Conservation (phyloP, 2,329 filamentous ascomycete genomes). For the Aureobasidium sp. region DNA sequence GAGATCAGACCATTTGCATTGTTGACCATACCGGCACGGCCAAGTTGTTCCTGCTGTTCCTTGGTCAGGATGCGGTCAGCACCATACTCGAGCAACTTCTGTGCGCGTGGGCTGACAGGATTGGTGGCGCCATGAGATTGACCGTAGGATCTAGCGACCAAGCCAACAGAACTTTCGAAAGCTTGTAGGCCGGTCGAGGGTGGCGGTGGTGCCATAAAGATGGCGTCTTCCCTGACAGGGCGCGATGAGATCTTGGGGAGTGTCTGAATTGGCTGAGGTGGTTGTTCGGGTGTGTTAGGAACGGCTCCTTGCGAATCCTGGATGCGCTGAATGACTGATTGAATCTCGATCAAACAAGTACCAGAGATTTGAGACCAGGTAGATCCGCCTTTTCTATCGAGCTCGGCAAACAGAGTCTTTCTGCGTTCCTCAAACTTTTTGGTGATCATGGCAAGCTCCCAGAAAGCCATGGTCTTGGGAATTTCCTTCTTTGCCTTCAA, state of each 20-base stretch:
- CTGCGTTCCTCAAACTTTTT: slow-evolving; percentile 67
- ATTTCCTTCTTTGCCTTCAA: slow-evolving; percentile 75
- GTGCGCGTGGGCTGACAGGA: slow-evolving; percentile 31
- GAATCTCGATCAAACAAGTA: slow-evolving; percentile 63
- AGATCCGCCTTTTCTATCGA: slow-evolving; percentile 69
- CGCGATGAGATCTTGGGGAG: slow-evolving; percentile 21
- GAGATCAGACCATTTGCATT: slow-evolving; percentile 39
- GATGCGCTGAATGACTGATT: slow-evolving; percentile 60
- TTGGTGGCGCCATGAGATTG: slow-evolving; percentile 36
- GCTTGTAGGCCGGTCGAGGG: slow-evolving; percentile 31
- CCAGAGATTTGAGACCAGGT: slow-evolving; percentile 74
- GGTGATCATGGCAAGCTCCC: slow-evolving; percentile 80
- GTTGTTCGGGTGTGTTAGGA: slow-evolving; percentile 18
- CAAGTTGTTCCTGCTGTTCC: slow-evolving; percentile 48
- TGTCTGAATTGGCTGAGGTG: background rate
- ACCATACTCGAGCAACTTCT: slow-evolving; percentile 26
- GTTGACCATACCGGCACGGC: slow-evolving; percentile 43
- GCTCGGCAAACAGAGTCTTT: slow-evolving; percentile 76
- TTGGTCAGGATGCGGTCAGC: slow-evolving; percentile 26
- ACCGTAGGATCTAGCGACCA: slow-evolving; percentile 42
- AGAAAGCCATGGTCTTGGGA: slow-evolving; percentile 78
- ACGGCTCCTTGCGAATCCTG: slow-evolving; percentile 36
- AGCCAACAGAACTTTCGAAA: slow-evolving; percentile 37
- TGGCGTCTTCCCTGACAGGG: slow-evolving; percentile 41
- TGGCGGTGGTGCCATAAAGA: slow-evolving; percentile 33